phyloP scores from a whole-genome alignment of 2,329 filamentous ascomycete species.

The Ophiocordyceps camponoti-leonardi region DNA sequence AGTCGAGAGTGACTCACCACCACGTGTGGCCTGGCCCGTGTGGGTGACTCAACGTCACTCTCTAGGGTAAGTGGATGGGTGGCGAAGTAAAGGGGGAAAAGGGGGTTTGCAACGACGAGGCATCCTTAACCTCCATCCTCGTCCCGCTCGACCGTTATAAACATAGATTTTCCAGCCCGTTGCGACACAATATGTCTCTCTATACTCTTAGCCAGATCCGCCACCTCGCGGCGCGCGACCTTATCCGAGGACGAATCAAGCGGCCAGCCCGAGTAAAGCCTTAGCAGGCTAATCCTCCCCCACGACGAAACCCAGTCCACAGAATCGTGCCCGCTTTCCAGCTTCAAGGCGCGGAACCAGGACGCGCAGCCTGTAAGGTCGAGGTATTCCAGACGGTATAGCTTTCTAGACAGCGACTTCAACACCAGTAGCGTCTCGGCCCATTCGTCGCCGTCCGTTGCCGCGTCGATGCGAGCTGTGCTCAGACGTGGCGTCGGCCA shows the following conservation, averaged over 20 bases:
- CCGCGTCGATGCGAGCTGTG: constrained; percentile 26
- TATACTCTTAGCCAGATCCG: constrained; percentile 20
- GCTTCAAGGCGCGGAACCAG: constrained; percentile 34
- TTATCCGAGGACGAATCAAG: constrained; percentile 14
- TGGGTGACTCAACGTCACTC: background rate
- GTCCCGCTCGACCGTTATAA: constrained; percentile 31
- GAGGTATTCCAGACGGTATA: constrained; percentile 43
- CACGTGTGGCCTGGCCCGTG: too few relatives aligned
- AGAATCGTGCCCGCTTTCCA: constrained; percentile 23
- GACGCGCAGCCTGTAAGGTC: constrained; percentile 41
- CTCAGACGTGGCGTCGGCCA: constrained; percentile 45
- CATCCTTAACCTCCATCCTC: background rate
- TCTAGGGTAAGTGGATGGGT: background rate
- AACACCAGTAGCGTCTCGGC: constrained; percentile 39
- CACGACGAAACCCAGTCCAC: constrained; percentile 37
- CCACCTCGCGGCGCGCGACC: constrained; percentile 16
- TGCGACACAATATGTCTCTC: constrained; percentile 29
- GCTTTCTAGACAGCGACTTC: constrained; percentile 31
- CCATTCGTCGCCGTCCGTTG: constrained; percentile 32
- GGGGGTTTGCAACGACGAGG: too few relatives aligned
- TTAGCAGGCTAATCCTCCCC: constrained; percentile 31
- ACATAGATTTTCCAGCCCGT: constrained; percentile 29
- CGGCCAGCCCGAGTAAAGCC: constrained; percentile 26
- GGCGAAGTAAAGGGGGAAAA: too few relatives aligned
- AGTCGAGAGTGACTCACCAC: background rate